Evolutionary conservation across 2,329 filamentous ascomycete genomes (phyloP).

Genomic region (Capronia americana): DNA sequence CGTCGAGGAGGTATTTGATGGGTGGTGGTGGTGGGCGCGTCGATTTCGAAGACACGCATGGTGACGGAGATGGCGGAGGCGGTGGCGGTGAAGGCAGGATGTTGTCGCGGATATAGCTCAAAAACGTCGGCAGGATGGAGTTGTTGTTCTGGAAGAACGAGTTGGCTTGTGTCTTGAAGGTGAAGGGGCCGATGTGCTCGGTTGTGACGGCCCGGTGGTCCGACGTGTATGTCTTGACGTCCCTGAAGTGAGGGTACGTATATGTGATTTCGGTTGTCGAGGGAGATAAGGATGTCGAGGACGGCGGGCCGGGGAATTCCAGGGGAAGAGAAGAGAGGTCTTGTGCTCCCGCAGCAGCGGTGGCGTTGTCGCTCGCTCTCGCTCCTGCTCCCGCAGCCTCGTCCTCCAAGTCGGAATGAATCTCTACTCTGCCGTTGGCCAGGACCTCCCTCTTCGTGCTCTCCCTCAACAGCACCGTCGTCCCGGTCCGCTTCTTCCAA

Average conservation of each 20-base stretch:
- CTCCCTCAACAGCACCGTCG: constrained; percentile 88
- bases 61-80: no score
- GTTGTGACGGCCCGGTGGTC: constrained; percentile 81
- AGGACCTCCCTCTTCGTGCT: constrained; percentile 69
- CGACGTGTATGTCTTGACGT: constrained; percentile 88
- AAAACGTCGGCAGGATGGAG: constrained; percentile 88
- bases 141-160: constrained; percentile 99
- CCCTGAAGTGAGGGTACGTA: constrained; percentile 66
- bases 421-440: not conserved
- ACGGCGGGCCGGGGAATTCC: constrained; percentile 1
- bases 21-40: constrained; percentile 10
- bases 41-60: constrained; percentile 13
- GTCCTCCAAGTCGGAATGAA: not conserved
- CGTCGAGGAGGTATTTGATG: constrained; percentile 91
- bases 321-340: constrained; percentile 20
- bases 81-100: constrained; percentile 63
- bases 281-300: constrained; percentile 38
- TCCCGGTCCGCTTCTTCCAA: constrained; percentile 75
- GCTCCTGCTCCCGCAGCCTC: not conserved
- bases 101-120: constrained; percentile 80
- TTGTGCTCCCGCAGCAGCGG: not conserved
- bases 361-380: not conserved
- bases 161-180: constrained; percentile 89
- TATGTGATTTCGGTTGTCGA: constrained; percentile 59
- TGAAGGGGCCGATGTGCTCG: constrained; percentile 84